These are phyloP conservation scores for Ogataea neopini DNA, from an alignment of 805 yeast genomes.

Conservation along the genomic window DNA sequence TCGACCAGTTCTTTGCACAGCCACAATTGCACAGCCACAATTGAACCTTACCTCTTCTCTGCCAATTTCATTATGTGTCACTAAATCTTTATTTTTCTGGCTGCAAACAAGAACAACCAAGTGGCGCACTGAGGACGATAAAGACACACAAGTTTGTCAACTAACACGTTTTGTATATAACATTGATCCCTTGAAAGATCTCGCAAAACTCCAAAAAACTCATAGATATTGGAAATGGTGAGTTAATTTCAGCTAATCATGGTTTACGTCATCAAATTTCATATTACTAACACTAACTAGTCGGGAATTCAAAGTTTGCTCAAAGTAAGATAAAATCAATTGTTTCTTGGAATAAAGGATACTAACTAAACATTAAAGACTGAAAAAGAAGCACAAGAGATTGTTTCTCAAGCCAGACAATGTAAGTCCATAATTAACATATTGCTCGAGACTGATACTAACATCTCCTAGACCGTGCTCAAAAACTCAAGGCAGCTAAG, in stretches of 20 bases:
- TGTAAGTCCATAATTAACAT: slow-evolving; percentile 44
- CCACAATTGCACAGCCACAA: background rate
- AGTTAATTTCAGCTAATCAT: background rate
- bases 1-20: no score
- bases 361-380: slow-evolving; percentile 47
- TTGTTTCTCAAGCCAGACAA: slow-evolving; percentile 89
- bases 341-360: background rate
- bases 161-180: background rate
- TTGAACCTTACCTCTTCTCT: background rate
- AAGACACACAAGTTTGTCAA: background rate
- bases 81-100: background rate
- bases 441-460: slow-evolving; percentile 10
- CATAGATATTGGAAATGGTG: background rate
- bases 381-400: slow-evolving; percentile 96
- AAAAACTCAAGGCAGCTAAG: slow-evolving; percentile 90
- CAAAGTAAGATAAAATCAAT: slow-evolving; percentile 40
- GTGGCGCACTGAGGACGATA: slow-evolving; percentile 4
- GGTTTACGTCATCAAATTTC: background rate
- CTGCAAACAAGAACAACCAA: slow-evolving; percentile 8
- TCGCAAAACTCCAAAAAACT: background rate
- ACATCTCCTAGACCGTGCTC: slow-evolving; percentile 61
- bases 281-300: slow-evolving; percentile 17
- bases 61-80: background rate
- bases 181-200: background rate
- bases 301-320: slow-evolving; percentile 71